Base-by-base conservation (phyloP, 2,329 filamentous ascomycete genomes). In the Emydomyces testavorans region DNA sequence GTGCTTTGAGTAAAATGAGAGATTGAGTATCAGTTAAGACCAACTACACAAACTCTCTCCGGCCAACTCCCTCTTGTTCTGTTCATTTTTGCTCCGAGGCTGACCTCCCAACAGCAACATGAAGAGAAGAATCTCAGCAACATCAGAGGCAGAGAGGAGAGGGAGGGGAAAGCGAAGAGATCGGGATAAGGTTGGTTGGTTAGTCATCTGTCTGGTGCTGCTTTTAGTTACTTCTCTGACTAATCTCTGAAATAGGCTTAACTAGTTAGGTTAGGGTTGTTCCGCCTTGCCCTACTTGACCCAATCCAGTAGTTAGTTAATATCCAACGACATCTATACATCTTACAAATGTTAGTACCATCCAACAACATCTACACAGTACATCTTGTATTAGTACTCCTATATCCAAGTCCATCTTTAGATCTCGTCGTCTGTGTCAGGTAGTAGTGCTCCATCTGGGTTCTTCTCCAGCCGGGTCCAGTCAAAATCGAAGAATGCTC, bases 211-310 rank as follows among this genome's bases (percentile, higher is more conserved):
- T 18, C 28, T 38, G 20, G 21, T 20, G 38, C 38, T 29, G 40
- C 40, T 43, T 43, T 43, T n/a, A 11, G 13, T n/a, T n/a, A 15
- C 8, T 3, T 3, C 3, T 10, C 7, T 43, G 29, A 34, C 11
- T 43, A 11, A 21, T 7, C 10, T 3, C 13, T 16, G 32, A 6
- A 23, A 32, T 16, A 18, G 37, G 4, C 23, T 29, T 24, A n/a
- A n/a, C 2, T 4, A 32, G 21, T 28, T 43, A 43, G 29, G 29
- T 43, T 43, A 43, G 32, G 40, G 40, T 43, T 43, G 34, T 43
- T 43, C 40, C 40, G 40, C 29, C 23, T 2, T 29, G 18, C 18
- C 3, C 3, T 20, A 4, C 26, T 26, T 42, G 32, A 21, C 26
- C 39, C 3, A 20, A 41, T 42, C 3, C 16, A 6, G 24, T 16